phyloP scores from a whole-genome alignment of 2,329 filamentous ascomycete species.

The Fusarium foetens region DNA sequence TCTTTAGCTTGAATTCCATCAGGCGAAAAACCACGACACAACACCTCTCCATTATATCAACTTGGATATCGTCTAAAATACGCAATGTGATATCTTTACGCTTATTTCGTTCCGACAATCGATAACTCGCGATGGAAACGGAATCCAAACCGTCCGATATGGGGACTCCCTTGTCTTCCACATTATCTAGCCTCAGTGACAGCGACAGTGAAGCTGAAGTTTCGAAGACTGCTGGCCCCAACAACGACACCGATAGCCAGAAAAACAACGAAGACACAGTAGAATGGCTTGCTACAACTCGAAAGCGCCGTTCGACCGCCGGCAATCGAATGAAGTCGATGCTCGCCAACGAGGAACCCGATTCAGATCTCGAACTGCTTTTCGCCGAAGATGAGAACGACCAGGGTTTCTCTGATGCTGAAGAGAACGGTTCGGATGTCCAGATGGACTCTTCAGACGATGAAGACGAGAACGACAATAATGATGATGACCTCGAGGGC shows the following conservation, averaged over 20 bases:
- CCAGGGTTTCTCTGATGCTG: constrained; percentile 75
- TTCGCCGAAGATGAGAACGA: constrained; percentile 79
- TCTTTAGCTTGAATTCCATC: constrained; percentile 14
- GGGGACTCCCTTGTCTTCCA: constrained; percentile 49
- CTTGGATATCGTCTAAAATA: constrained; percentile 4
- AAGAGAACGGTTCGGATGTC: constrained; percentile 76
- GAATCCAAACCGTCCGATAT: constrained; percentile 46
- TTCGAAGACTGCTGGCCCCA: constrained; percentile 44
- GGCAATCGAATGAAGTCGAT: constrained; percentile 86
- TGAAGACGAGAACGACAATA: constrained; percentile 77
- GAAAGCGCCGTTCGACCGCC: constrained; percentile 81
- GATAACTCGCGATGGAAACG: constrained; percentile 43
- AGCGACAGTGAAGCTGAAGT: constrained; percentile 47
- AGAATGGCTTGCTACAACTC: constrained; percentile 78
- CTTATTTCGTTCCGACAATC: background rate
- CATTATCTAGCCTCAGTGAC: constrained; percentile 45
- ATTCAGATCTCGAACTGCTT: constrained; percentile 76
- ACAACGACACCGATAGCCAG: constrained; percentile 51
- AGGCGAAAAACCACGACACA: constrained; percentile 18
- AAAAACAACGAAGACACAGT: constrained; percentile 53
- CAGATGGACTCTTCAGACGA: constrained; percentile 88
- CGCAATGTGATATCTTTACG: constrained; percentile 36
- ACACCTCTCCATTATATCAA: background rate
- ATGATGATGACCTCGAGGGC: constrained; percentile 78
- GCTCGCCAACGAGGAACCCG: constrained; percentile 77